phyloP scores from a whole-genome alignment of 2,329 filamentous ascomycete genomes.

The Lasiodiplodia citricola region DNA sequence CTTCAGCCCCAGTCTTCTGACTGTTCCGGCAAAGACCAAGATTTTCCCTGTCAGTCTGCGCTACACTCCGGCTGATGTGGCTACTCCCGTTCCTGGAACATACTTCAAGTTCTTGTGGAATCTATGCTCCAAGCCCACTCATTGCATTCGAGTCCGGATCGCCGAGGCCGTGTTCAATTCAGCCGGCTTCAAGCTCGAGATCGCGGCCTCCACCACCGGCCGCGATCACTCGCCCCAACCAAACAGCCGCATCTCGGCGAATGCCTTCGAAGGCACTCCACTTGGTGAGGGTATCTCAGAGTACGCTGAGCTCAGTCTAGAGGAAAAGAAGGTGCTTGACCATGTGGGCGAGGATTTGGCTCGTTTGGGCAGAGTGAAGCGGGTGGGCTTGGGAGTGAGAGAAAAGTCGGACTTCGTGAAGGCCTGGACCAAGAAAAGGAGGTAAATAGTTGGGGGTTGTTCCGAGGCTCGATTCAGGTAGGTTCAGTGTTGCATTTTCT shows the following conservation, averaged over 20 bases:
- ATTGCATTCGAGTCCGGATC: slow-evolving; percentile 88
- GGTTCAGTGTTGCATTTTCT: slow-evolving; percentile 9
- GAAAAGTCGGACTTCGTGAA: slow-evolving; percentile 85
- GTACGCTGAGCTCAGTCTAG: slow-evolving; percentile 45
- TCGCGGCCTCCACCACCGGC: background rate
- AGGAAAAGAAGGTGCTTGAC: slow-evolving; percentile 76
- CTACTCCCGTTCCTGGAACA: slow-evolving; percentile 81
- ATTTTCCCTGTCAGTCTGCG: slow-evolving; percentile 91
- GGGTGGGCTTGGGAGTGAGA: slow-evolving; percentile 80
- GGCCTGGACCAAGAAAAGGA: slow-evolving; percentile 62
- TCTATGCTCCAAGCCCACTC: slow-evolving; percentile 80
- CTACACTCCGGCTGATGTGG: slow-evolving; percentile 87
- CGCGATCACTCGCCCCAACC: slow-evolving; percentile 11
- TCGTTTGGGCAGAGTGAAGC: slow-evolving; percentile 83
- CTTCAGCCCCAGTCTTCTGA: slow-evolving; percentile 77
- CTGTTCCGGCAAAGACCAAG: slow-evolving; percentile 68
- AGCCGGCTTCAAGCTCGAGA: slow-evolving; percentile 22
- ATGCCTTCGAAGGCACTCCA: background rate
- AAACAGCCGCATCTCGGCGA: background rate
- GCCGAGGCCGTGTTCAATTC: slow-evolving; percentile 69
- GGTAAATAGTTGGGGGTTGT: slow-evolving; percentile 27
- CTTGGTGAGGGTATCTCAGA: slow-evolving; percentile 29
- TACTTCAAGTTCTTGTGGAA: slow-evolving; percentile 82
- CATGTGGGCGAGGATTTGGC: slow-evolving; percentile 84
- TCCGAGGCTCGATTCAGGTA: background rate